Evolutionary conservation across 192 early-diverging fungal species (phyloP).

Genomic region (Mortierella antarctica): DNA sequence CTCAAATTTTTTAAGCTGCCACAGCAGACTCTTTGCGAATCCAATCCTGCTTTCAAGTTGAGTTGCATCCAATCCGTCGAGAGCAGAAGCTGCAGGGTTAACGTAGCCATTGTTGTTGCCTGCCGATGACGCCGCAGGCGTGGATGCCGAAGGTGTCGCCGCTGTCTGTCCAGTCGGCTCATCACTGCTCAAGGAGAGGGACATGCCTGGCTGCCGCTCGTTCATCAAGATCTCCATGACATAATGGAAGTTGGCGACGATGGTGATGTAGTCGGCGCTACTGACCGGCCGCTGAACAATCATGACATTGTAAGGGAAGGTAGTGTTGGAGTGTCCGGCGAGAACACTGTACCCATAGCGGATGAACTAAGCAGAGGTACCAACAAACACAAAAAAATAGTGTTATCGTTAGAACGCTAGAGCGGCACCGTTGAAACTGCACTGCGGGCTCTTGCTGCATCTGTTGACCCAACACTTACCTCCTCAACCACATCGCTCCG

Average conservation of each 20-base stretch:
- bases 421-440: not conserved
- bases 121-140: not conserved
- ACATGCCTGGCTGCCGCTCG: slow-evolving; percentile 35
- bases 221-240: slow-evolving; percentile 60
- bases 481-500: slow-evolving; percentile 42
- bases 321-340: slow-evolving; percentile 7
- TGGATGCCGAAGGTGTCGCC: slow-evolving; percentile 20
- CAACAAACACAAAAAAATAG: not conserved
- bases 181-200: slow-evolving; percentile 21
- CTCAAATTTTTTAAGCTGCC: slow-evolving; percentile 58
- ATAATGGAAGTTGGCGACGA: slow-evolving; percentile 51
- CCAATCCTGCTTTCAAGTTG: slow-evolving; percentile 57
- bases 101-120: not conserved
- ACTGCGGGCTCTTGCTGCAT: not conserved
- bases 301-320: slow-evolving; percentile 47
- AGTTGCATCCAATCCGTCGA: slow-evolving; percentile 35
- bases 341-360: slow-evolving; percentile 42
- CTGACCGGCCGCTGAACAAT: slow-evolving; percentile 32
- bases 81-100: not conserved
- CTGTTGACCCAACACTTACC: slow-evolving; percentile 4
- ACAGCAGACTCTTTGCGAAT: slow-evolving; percentile 54
- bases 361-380: slow-evolving; percentile 26
- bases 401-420: no score
- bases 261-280: slow-evolving; percentile 30
- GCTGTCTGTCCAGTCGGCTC: slow-evolving; percentile 6